Evolutionary conservation across 495 filamentous ascomycete genomes (phyloP), one percentile per base, ranked within the genome.

Genomic region (Xanthoparmelia taractica): DNA sequence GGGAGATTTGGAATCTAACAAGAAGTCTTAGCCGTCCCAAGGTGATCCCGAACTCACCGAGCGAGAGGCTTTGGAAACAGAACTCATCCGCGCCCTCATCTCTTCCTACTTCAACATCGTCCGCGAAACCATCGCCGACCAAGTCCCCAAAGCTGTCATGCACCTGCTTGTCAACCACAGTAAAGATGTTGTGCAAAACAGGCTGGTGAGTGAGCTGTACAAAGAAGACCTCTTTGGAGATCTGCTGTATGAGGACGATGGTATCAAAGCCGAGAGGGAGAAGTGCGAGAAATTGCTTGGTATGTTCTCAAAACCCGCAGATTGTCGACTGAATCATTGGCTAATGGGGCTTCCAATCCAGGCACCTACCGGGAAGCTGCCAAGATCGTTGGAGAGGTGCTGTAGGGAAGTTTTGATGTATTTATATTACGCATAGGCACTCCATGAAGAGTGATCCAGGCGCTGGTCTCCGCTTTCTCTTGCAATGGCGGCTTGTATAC

Each of bases 21-120:
- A 80, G 67, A 74, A 73, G 45, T 65, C 73, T n/a, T 68, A 69
- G 34, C 73, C 65, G 17, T 36, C 64, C 20, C 58, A 65, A 54
- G 59, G 62, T 56, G 89, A 96, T 71, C 90, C 91, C 17, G 90
- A 89, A 63, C 84, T 98, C 65, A 97, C 91, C 4, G 94, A 98
- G 58, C 87, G 95, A 56, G 94, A 98, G 78, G 85, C 93, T 34
- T 87, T 98, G 79, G 94, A 98, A 75, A 96, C 94, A 11, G 94
- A 98, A 75, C 84, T 98, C 31, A 98, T 98, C 71, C 90, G 93
- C 38, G 89, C 92, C 38, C 81, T 98, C 40, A 98, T 98, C 68
- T 92, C 88, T 59, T 96, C 91, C 1, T 98, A 98, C 74, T 98
- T 98, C 80, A 92, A 96, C 70, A 98, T 98, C 67, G 94, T 98